Evolutionary conservation across 2,329 filamentous ascomycete species (phyloP).

Genomic region (Penicillium sp.): DNA sequence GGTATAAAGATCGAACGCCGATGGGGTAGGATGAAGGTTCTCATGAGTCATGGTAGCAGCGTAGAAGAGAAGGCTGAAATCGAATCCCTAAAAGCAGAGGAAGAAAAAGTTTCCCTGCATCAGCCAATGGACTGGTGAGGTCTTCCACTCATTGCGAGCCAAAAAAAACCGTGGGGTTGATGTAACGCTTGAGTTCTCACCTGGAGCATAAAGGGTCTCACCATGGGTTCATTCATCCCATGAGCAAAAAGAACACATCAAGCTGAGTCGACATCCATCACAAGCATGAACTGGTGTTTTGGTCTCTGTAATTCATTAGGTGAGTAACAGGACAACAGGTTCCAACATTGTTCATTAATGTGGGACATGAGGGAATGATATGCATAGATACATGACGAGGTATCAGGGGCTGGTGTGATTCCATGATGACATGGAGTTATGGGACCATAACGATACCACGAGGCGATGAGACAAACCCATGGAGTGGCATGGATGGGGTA

Average conservation of each 20-base stretch:
- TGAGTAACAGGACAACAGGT: not conserved
- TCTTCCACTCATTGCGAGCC: not conserved
- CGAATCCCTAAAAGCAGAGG: not conserved
- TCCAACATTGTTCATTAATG: not conserved
- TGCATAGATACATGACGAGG: not conserved
- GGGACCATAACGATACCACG: not conserved
- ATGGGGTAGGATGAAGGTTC: too few species aligned
- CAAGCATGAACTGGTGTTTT: not conserved
- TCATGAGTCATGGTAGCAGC: too few species aligned
- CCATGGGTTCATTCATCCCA: not conserved
- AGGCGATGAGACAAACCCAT: not conserved
- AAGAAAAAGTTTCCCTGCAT: not conserved
- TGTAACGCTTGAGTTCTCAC: not conserved
- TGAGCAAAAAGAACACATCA: not conserved
- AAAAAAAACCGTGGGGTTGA: not conserved
- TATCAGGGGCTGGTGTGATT: not conserved
- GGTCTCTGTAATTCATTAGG: not conserved
- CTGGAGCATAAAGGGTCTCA: not conserved
- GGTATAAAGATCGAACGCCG: not conserved
- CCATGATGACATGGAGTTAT: not conserved
- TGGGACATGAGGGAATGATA: not conserved
- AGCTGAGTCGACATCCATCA: not conserved
- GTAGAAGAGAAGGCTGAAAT: not conserved
- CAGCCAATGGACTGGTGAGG: constrained; percentile 3
- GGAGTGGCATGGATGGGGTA: not conserved